Evolutionary conservation across 208 protist genomes (phyloP).

Genomic region (Crithidia fasciculata): DNA sequence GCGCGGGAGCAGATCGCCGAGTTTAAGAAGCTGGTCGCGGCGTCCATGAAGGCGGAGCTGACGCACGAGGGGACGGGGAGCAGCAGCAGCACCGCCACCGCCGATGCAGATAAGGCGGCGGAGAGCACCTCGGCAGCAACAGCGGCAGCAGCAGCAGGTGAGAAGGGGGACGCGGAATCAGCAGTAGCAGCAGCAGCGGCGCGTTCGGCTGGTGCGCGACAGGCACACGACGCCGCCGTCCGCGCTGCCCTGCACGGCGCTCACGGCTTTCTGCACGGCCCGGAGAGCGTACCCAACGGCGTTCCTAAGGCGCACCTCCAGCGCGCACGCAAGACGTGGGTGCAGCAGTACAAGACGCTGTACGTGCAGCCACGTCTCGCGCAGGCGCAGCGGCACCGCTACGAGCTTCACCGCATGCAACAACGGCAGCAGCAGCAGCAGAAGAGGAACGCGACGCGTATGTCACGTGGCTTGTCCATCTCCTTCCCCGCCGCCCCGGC

Average conservation of each 20-base stretch:
- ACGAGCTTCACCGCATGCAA: conserved; percentile 19
- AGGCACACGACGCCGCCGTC: conserved; percentile 25
- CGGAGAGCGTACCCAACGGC: conserved; percentile 44
- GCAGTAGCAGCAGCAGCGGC: neutral
- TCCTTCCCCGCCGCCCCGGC: conserved; percentile 7
- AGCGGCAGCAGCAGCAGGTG: neutral
- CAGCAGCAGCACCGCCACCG: neutral
- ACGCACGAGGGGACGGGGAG: neutral
- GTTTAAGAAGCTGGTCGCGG: conserved; percentile 44
- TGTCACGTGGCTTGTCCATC: neutral
- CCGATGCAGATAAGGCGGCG: neutral
- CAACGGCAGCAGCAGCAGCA: conserved; percentile 1
- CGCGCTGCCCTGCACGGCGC: conserved; percentile 31
- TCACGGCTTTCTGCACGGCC: conserved; percentile 45
- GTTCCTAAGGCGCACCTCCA: conserved; percentile 44
- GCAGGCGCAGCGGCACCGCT: conserved; percentile 31
- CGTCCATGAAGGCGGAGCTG: conserved; percentile 45
- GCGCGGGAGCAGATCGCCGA: conserved; percentile 45
- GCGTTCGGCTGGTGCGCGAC: neutral
- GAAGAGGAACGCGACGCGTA: neutral
- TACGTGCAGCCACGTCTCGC: conserved; percentile 38
- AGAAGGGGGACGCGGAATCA: no score
- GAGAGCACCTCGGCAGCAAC: neutral
- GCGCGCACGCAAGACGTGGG: conserved; percentile 41
- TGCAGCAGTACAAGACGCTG: conserved; percentile 33